Conservation (phyloP, 192 early-diverging fungal species). For the Chytriomyces sp. region DNA sequence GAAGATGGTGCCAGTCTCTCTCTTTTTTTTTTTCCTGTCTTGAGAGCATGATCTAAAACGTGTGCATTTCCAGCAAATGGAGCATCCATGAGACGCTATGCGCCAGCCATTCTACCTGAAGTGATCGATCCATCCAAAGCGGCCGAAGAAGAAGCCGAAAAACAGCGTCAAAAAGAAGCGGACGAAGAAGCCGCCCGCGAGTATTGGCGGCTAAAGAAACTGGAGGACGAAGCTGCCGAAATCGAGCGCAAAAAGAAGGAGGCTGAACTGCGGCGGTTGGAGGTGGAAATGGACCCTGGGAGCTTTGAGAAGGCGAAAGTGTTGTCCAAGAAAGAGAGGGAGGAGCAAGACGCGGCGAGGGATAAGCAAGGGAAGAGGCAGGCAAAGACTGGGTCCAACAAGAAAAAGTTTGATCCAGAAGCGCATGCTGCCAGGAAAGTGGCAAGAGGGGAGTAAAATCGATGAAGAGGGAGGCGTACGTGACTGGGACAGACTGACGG, state of each 20-base stretch:
- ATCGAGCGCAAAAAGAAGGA: conserved; percentile 1
- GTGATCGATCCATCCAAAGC: background rate
- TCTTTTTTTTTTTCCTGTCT: too few relatives aligned
- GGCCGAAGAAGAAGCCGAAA: background rate
- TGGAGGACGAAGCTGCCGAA: background rate
- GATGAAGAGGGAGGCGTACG: too few relatives aligned
- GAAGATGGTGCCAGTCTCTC: background rate
- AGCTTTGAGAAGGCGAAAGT: background rate
- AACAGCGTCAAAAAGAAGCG: background rate
- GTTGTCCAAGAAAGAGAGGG: conserved; percentile 5
- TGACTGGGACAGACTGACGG: too few relatives aligned
- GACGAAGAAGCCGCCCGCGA: background rate
- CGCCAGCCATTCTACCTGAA: background rate
- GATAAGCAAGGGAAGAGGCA: background rate
- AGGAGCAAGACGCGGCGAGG: background rate
- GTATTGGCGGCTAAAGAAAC: conserved; percentile 2
- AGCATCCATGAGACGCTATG: background rate
- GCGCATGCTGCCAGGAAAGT: conserved; percentile 1
- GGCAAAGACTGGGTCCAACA: conserved; percentile 11
- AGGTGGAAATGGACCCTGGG: background rate
- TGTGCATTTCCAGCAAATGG: background rate
- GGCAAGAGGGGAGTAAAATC: too few relatives aligned
- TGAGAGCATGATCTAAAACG: too few relatives aligned
- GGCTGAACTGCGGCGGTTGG: background rate
- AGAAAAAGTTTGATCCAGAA: conserved; percentile 13